A percentile compares a stretch with the other conserved stretches of the same genome.
These are phyloP conservation scores for Lachnellula suecica DNA, from an alignment of 2,329 filamentous ascomycete genomes.

Conservation along the genomic window DNA sequence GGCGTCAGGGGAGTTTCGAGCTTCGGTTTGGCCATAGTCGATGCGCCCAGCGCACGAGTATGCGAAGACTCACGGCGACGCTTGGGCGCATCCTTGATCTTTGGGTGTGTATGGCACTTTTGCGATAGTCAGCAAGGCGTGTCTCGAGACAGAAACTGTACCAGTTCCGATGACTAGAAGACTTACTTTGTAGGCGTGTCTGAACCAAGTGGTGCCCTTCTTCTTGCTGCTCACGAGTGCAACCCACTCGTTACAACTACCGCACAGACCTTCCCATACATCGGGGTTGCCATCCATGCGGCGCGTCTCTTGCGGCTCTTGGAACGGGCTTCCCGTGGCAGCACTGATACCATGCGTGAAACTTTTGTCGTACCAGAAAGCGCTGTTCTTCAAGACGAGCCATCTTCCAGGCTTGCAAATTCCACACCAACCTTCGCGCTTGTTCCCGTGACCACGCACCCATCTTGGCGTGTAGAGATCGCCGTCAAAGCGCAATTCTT, in stretches of 20 bases:
- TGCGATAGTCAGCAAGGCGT: constrained; percentile 9
- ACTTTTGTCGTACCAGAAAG: constrained; percentile 91
- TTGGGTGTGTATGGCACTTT: constrained; percentile 70
- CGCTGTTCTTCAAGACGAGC: constrained; percentile 86
- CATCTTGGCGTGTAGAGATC: constrained; percentile 82
- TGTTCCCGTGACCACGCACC: constrained; percentile 84
- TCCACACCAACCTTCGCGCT: constrained; percentile 86
- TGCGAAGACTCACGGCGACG: constrained; percentile 63
- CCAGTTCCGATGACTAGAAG: background rate
- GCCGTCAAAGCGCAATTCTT: constrained; percentile 74
- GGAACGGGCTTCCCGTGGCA: constrained; percentile 75
- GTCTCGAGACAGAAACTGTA: background rate
- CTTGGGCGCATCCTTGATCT: constrained; percentile 70
- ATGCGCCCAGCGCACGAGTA: constrained; percentile 32
- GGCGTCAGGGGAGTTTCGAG: constrained; percentile 46
- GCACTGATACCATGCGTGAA: constrained; percentile 87
- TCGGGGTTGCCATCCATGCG: constrained; percentile 79
- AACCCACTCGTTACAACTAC: constrained; percentile 79
- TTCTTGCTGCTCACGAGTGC: constrained; percentile 82
- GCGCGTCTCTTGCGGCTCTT: constrained; percentile 72
- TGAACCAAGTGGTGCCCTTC: constrained; percentile 90
- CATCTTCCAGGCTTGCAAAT: constrained; percentile 84
- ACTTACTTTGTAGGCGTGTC: constrained; percentile 81
- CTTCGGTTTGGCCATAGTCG: constrained; percentile 48
- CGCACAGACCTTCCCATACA: constrained; percentile 78